Evolutionary conservation across 2,329 filamentous ascomycete genomes (phyloP).

Genomic region (Hypocrella siamensis): DNA sequence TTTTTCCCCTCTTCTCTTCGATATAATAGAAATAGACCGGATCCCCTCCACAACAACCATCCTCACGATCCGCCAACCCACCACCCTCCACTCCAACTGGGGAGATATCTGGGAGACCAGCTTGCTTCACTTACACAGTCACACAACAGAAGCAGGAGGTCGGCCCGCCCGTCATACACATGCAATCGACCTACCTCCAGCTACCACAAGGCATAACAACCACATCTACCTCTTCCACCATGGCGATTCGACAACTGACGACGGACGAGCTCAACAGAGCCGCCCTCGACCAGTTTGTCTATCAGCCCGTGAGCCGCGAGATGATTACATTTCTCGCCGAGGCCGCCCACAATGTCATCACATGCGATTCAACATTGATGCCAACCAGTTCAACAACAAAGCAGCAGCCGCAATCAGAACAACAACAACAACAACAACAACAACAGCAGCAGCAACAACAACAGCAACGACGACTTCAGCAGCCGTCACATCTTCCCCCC

Average conservation of each 20-base stretch:
- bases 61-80: constrained; percentile 1
- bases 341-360: constrained; percentile 63
- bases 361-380: constrained; percentile 52
- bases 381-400: constrained; percentile 25
- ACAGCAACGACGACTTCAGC: constrained; percentile 2
- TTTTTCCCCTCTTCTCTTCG: constrained; percentile 7
- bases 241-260: constrained; percentile 32
- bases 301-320: constrained; percentile 54
- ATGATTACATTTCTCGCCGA: constrained; percentile 67
- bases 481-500: constrained; percentile 19
- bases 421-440: not conserved
- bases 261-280: constrained; percentile 49
- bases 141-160: too few species aligned
- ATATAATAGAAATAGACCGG: constrained; percentile 4
- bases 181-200: not conserved
- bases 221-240: constrained; percentile 12
- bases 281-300: constrained; percentile 69
- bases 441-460: constrained; percentile 3
- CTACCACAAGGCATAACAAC: not conserved
- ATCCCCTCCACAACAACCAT: not conserved
- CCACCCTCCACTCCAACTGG: constrained; percentile 3
- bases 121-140: too few species aligned
- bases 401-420: constrained; percentile 9
- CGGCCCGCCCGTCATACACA: too few species aligned
- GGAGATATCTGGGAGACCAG: constrained; percentile 1